Evolutionary conservation across 768 basidiomycete species (phyloP).

Genomic region (Boletus vinaceobasis): DNA sequence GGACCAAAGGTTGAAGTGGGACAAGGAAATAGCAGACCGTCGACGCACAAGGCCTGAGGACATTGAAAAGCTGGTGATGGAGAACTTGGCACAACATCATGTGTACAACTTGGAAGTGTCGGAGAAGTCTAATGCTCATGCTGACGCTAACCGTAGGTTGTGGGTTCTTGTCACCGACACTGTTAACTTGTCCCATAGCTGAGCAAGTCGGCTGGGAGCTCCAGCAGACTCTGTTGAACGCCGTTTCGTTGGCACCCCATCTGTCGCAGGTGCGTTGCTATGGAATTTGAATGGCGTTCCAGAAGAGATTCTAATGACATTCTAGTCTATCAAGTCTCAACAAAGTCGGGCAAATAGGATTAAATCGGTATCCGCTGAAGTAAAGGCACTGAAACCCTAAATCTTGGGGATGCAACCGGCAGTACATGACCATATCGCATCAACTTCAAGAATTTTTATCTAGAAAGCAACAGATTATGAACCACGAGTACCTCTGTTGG

Average conservation of each 20-base stretch:
- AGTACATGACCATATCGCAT: neutral
- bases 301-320: neutral
- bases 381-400: constrained; percentile 50
- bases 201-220: constrained; percentile 21
- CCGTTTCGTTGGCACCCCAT: constrained; percentile 43
- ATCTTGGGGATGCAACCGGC: neutral
- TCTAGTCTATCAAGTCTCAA: constrained; percentile 47
- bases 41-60: constrained; percentile 61
- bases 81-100: constrained; percentile 37
- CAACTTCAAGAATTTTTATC: neutral
- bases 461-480: constrained; percentile 31
- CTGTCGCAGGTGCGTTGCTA: constrained; percentile 46
- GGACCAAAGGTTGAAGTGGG: constrained; percentile 70
- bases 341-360: constrained; percentile 48
- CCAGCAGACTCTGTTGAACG: constrained; percentile 30
- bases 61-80: constrained; percentile 41
- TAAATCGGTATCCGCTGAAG: constrained; percentile 43
- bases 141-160: constrained; percentile 11
- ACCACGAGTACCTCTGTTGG: constrained; percentile 46
- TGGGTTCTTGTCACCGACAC: neutral
- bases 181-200: constrained; percentile 11
- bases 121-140: constrained; percentile 2
- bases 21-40: constrained; percentile 64
- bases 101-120: constrained; percentile 27
- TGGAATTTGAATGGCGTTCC: neutral